A percentile compares a stretch with the other conserved stretches of the same genome.
phyloP scores from a whole-genome alignment of 139 green algal species.

The Auxenochlorella pyrenoidosa region DNA sequence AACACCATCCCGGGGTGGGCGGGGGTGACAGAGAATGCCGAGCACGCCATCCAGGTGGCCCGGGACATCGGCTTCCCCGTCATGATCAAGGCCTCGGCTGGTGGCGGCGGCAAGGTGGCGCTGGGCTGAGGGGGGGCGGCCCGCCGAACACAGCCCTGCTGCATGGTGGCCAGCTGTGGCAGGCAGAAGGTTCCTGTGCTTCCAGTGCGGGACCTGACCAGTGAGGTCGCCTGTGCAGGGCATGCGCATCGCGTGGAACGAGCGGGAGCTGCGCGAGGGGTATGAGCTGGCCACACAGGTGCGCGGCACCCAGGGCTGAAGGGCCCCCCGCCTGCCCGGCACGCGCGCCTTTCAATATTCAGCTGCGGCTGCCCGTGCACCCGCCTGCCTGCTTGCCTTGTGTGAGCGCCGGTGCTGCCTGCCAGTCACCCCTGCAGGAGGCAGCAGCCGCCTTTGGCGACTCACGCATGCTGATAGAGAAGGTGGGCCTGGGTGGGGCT shows the following conservation, averaged over 20 bases:
- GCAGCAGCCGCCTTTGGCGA: conserved; percentile 79
- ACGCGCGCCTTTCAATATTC: too few relatives aligned
- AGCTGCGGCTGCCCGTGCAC: not conserved
- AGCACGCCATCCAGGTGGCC: conserved; percentile 43
- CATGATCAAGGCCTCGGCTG: conserved; percentile 66
- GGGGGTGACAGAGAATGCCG: conserved; percentile 35
- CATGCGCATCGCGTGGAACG: conserved; percentile 60
- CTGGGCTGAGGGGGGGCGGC: not conserved
- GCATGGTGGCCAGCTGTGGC: not conserved
- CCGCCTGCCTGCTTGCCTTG: not conserved
- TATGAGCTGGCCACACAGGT: conserved; percentile 60
- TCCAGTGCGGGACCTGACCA: too few relatives aligned
- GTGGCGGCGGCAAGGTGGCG: conserved; percentile 57
- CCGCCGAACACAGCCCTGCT: not conserved
- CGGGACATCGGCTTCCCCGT: conserved; percentile 62
- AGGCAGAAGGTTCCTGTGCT: too few relatives aligned
- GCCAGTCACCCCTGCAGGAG: conserved; percentile 53
- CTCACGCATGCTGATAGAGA: conserved; percentile 85
- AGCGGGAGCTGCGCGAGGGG: conserved; percentile 58
- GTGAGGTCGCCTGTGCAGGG: too few relatives aligned
- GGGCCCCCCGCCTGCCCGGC: not conserved
- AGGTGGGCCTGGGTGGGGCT: conserved; percentile 14
- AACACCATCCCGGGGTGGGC: conserved; percentile 53
- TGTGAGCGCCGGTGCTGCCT: too few relatives aligned
- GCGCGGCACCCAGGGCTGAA: too few relatives aligned